Evolutionary conservation across 371 early-diverging fungal genomes (phyloP).

Genomic region (Mucor plumbeus): DNA sequence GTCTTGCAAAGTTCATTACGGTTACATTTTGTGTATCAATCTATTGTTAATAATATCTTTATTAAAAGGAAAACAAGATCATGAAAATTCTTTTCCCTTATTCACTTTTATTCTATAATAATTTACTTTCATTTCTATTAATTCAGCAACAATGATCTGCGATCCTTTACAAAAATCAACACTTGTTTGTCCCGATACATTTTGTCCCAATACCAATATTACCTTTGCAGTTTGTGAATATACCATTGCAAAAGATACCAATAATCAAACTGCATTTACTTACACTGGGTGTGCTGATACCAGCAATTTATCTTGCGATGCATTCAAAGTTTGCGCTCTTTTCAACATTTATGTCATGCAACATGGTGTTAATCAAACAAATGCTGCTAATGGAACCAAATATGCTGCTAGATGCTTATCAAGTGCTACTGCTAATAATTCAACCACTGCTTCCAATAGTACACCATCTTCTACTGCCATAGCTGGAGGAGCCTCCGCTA

Average conservation of each 20-base stretch:
- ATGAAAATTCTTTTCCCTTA: not conserved
- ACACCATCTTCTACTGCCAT: not conserved
- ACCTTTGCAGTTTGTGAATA: not conserved
- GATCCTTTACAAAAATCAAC: conserved; percentile 5
- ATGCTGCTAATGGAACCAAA: not conserved
- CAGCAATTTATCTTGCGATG: not conserved
- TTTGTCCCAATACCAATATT: not conserved
- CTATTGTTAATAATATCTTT: not conserved
- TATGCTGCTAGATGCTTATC: not conserved
- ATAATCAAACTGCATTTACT: conserved; percentile 2
- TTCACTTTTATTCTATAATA: not conserved
- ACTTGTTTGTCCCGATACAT: not conserved
- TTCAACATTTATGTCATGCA: conserved; percentile 6
- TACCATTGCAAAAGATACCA: not conserved
- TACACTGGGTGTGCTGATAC: conserved; percentile 6
- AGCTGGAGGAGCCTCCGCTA: not conserved
- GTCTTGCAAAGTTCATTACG: conserved; percentile 4
- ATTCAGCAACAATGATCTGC: not conserved
- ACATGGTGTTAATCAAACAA: conserved; percentile 1
- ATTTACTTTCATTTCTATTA: not conserved
- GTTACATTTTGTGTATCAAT: conserved; percentile 6
- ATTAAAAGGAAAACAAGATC: not conserved
- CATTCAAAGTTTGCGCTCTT: not conserved
- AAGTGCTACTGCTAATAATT: not conserved
- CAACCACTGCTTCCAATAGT: not conserved